Conservation (phyloP, 208 protist genomes). For the Trypanosoma scelopori region DNA sequence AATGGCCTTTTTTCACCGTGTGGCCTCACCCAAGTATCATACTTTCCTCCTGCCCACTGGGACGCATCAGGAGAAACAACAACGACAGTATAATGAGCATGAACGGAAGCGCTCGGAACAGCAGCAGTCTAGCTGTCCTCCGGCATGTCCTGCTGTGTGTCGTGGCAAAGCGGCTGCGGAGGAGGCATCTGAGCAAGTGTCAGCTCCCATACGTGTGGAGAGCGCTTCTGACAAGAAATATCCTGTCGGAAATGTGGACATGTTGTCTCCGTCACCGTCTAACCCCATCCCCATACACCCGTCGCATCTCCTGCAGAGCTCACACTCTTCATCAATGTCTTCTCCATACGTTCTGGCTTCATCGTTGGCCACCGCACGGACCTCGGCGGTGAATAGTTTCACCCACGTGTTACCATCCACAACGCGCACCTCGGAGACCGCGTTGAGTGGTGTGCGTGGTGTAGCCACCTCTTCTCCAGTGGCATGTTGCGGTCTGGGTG, state of each 20-base stretch:
- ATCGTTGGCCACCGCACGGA: constrained; percentile 1
- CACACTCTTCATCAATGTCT: constrained; percentile 13
- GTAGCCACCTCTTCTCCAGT: neutral
- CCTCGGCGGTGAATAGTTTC: neutral
- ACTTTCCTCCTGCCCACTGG: constrained; percentile 18
- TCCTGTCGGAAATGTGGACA: neutral
- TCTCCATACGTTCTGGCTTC: constrained; percentile 4
- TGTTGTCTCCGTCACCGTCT: neutral
- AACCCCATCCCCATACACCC: constrained; percentile 20
- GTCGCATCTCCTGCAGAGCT: neutral
- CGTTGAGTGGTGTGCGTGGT: neutral
- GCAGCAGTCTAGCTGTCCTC: neutral
- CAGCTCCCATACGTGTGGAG: too few relatives aligned
- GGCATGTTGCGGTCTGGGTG: neutral
- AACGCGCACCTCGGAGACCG: neutral
- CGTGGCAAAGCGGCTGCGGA: too few relatives aligned
- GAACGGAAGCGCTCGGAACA: neutral
- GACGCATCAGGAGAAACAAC: constrained; percentile 2
- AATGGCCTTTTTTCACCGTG: constrained; percentile 45
- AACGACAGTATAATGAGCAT: constrained; percentile 2
- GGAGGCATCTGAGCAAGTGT: too few relatives aligned
- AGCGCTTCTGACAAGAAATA: neutral
- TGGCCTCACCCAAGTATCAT: constrained; percentile 41
- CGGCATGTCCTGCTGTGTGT: too few relatives aligned
- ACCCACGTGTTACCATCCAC: neutral